Percentiles rank a stretch among this genome's conserved stretches.
These are phyloP conservation scores for Picea sitchensis DNA, from an alignment of 75 land plant species.

Conservation along the genomic window DNA sequence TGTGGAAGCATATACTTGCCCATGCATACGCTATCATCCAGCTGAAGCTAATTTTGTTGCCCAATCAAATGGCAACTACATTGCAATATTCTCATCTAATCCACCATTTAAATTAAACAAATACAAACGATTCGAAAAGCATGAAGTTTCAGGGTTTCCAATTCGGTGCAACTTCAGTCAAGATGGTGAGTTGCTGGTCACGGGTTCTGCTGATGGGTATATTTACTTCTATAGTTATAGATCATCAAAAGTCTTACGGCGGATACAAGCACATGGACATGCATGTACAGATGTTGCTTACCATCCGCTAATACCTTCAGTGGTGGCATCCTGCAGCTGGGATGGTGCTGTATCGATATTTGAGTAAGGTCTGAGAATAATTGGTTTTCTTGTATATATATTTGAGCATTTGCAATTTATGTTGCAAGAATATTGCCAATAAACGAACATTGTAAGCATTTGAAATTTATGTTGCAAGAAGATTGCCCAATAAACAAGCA, in stretches of 20 bases:
- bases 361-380: slow-evolving; percentile 15
- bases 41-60: slow-evolving; percentile 67
- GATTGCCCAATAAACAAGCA: too few relatives aligned
- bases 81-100: slow-evolving; percentile 79
- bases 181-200: slow-evolving; percentile 58
- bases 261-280: slow-evolving; percentile 51
- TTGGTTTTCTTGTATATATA: too few relatives aligned
- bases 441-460: too few relatives aligned
- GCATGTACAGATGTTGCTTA: slow-evolving; percentile 75
- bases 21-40: slow-evolving; percentile 77
- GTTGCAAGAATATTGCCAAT: too few relatives aligned
- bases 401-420: too few relatives aligned
- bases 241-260: slow-evolving; percentile 52
- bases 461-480: too few relatives aligned
- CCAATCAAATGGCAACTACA: slow-evolving; percentile 86
- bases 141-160: slow-evolving; percentile 83
- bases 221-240: slow-evolving; percentile 63
- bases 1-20: slow-evolving; percentile 88
- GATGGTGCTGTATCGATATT: slow-evolving; percentile 64
- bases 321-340: slow-evolving; percentile 87
- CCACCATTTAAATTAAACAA: slow-evolving; percentile 85
- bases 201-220: slow-evolving; percentile 87
- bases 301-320: slow-evolving; percentile 71
- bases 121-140: slow-evolving; percentile 73
- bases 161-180: slow-evolving; percentile 81